phyloP scores from a whole-genome alignment of 352 stramenopile genomes.

The Phytophthora ohioensis region DNA sequence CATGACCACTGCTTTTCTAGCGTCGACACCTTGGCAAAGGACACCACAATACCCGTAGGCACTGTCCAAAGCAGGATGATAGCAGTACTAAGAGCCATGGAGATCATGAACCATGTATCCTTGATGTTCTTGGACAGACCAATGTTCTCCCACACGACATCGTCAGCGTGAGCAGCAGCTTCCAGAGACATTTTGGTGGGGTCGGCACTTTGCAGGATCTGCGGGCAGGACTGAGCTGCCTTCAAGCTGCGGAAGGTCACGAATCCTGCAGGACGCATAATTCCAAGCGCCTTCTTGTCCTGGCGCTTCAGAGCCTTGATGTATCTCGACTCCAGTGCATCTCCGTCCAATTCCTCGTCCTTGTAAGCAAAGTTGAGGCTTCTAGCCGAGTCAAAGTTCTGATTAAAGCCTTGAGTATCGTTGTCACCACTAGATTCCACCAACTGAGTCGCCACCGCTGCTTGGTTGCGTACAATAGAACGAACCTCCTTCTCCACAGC shows the following conservation, averaged over 20 bases:
- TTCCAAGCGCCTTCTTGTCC: conserved; percentile 50
- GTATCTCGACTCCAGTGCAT: conserved; percentile 61
- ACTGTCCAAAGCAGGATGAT: conserved; percentile 90
- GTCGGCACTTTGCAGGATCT: conserved; percentile 80
- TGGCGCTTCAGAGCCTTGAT: conserved; percentile 60
- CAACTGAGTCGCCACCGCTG: conserved; percentile 63
- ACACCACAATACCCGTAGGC: conserved; percentile 80
- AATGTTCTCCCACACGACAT: conserved; percentile 86
- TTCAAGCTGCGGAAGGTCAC: conserved; percentile 86
- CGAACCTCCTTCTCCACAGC: conserved; percentile 85
- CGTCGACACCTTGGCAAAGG: conserved; percentile 71
- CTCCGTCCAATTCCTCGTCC: conserved; percentile 45
- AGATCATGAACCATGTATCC: conserved; percentile 76
- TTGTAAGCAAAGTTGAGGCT: conserved; percentile 43
- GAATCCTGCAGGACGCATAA: conserved; percentile 82
- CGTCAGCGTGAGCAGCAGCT: conserved; percentile 63
- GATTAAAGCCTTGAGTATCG: conserved; percentile 32
- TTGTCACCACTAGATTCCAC: conserved; percentile 57
- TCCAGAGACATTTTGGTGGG: conserved; percentile 80
- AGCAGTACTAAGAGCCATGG: conserved; percentile 55
- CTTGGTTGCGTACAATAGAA: conserved; percentile 71
- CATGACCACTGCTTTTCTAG: conserved; percentile 60
- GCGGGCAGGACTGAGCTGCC: conserved; percentile 75
- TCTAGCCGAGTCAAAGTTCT: conserved; percentile 35
- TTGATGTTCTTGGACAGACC: conserved; percentile 81